These are phyloP conservation scores for Cytospora mali DNA, from an alignment of 2,329 filamentous ascomycete species.

Conservation along the genomic window DNA sequence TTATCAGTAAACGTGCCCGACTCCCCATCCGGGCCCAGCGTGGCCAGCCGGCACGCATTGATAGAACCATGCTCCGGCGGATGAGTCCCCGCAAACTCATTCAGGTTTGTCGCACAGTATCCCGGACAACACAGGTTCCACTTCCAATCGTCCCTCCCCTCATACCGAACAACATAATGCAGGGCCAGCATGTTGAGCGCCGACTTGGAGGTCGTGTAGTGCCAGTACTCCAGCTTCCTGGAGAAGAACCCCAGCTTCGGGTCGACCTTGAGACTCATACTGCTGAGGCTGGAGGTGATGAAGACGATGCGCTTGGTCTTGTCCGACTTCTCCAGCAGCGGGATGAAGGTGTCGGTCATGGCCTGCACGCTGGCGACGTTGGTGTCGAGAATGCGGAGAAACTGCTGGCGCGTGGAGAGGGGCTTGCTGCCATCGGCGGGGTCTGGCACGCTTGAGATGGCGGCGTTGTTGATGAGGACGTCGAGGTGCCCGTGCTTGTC, in stretches of 20 bases:
- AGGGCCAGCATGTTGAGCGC: constrained; percentile 34
- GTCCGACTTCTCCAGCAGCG: constrained; percentile 38
- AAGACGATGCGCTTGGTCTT: constrained; percentile 33
- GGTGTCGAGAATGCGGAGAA: constrained; percentile 34
- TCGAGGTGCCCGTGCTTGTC: constrained; percentile 38
- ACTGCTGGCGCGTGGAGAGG: constrained; percentile 28
- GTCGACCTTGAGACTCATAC: constrained; percentile 27
- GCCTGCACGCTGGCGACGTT: constrained; percentile 37
- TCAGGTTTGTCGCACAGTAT: constrained; percentile 34
- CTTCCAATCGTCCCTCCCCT: constrained; percentile 33
- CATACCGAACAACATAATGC: constrained; percentile 30
- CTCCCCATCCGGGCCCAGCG: constrained; percentile 31
- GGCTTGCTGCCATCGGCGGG: constrained; percentile 23
- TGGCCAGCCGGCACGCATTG: constrained; percentile 33
- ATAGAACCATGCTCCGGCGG: constrained; percentile 32
- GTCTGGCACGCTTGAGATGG: constrained; percentile 24
- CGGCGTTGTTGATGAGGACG: constrained; percentile 40
- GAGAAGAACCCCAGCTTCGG: not conserved
- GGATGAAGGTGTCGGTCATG: constrained; percentile 38
- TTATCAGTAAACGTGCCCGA: constrained; percentile 31
- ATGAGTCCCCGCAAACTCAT: constrained; percentile 24
- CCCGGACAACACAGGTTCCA: constrained; percentile 35
- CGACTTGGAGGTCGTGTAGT: constrained; percentile 36
- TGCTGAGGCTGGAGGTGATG: constrained; percentile 32
- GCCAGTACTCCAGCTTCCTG: constrained; percentile 6